A percentile compares a stretch with the other conserved stretches of the same genome.
Evolutionary conservation across 768 basidiomycete species (phyloP).

Genomic region (Suillus fuscotomentosus): DNA sequence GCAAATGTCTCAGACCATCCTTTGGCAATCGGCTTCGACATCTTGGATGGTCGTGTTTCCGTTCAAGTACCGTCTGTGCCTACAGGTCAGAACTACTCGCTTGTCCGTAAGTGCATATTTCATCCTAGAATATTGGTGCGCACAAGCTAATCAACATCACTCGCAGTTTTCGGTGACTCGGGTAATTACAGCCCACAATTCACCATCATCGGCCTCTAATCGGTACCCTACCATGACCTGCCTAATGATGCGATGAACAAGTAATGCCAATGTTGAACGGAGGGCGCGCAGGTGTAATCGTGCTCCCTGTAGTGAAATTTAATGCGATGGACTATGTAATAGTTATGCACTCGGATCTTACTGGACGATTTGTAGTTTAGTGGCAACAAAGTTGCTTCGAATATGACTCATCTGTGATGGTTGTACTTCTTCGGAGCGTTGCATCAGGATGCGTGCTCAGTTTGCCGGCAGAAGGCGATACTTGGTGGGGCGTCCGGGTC

Average conservation of each 20-base stretch:
- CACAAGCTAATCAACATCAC: constrained; percentile 6
- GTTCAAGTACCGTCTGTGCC: constrained; percentile 30
- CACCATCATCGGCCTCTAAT: constrained; percentile 17
- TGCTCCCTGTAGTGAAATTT: background rate
- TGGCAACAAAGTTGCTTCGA: background rate
- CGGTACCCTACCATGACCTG: background rate
- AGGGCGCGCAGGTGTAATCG: background rate
- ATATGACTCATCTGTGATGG: background rate
- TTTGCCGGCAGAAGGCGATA: background rate
- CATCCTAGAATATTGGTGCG: background rate
- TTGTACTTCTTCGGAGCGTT: background rate
- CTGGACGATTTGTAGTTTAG: background rate
- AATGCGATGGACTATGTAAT: constrained; percentile 2
- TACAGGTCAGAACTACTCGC: constrained; percentile 27
- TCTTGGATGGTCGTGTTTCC: constrained; percentile 23
- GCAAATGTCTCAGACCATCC: constrained; percentile 14
- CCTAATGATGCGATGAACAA: constrained; percentile 1
- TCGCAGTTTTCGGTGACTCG: constrained; percentile 33
- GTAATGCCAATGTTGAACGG: background rate
- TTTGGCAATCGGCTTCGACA: constrained; percentile 27
- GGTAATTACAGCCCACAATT: constrained; percentile 29
- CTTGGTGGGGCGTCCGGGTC: background rate
- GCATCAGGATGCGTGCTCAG: background rate
- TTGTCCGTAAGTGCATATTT: constrained; percentile 27
- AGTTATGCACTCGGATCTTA: constrained; percentile 1